Evolutionary conservation across 2,329 filamentous ascomycete genomes (phyloP).

Genomic region (Penicillium sp.): DNA sequence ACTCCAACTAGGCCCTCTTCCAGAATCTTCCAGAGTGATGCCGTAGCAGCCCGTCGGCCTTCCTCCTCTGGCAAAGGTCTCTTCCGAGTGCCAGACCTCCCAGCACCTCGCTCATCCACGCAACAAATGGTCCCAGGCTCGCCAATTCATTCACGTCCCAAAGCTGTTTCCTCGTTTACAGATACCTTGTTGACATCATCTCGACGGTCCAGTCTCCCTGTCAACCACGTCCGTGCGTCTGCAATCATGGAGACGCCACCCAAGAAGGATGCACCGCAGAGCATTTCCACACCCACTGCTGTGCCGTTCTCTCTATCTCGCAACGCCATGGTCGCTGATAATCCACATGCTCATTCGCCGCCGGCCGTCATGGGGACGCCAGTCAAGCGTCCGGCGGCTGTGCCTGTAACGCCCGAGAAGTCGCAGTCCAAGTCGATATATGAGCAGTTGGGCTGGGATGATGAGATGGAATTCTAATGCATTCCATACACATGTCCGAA

Average conservation of each 20-base stretch:
- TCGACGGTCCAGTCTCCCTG: conserved; percentile 8
- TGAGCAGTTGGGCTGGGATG: conserved; percentile 45
- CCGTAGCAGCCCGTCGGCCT: conserved; percentile 11
- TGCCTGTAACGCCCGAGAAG: conserved; percentile 36
- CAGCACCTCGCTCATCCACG: conserved; percentile 21
- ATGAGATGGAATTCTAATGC: conserved; percentile 28
- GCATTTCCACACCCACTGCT: conserved; percentile 10
- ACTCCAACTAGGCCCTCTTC: conserved; percentile 40
- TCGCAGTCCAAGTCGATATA: conserved; percentile 41
- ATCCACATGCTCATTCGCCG: conserved; percentile 13
- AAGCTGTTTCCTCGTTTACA: conserved; percentile 7
- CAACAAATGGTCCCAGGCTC: conserved; percentile 28
- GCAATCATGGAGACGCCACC: conserved; percentile 34
- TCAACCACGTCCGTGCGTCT: conserved; percentile 14
- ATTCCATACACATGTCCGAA: background rate
- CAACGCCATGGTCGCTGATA: conserved; percentile 3
- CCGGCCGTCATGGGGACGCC: conserved; percentile 31
- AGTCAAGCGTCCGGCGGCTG: conserved; percentile 26
- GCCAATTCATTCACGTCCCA: conserved; percentile 27
- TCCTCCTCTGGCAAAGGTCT: conserved; percentile 21
- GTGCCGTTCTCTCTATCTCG: conserved; percentile 6
- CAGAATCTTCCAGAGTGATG: conserved; percentile 22
- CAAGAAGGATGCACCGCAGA: conserved; percentile 10
- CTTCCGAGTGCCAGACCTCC: conserved; percentile 29
- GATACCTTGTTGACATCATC: conserved; percentile 2